Evolutionary conservation across 2,329 filamentous ascomycete species (phyloP).

Genomic region (Arachnomyces sp.): DNA sequence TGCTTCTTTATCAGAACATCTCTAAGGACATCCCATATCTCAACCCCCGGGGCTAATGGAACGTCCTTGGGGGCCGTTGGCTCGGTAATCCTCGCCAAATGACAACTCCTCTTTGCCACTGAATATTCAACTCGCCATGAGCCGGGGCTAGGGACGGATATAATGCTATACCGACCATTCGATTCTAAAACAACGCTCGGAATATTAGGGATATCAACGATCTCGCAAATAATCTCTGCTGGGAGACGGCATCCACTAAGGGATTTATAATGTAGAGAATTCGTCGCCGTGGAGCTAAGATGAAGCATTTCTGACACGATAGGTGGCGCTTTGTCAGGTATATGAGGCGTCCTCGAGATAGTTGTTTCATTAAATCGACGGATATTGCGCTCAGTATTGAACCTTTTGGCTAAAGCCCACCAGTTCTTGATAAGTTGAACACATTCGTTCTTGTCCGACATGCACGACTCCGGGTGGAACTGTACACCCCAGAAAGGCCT

Average conservation of each 20-base stretch:
- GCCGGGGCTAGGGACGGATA: conserved; percentile 27
- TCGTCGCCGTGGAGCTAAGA: conserved; percentile 25
- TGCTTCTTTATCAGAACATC: conserved; percentile 34
- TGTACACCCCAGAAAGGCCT: conserved; percentile 82
- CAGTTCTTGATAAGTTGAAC: conserved; percentile 62
- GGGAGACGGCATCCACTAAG: conserved; percentile 17
- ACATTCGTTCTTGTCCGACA: conserved; percentile 52
- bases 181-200: conserved; percentile 36
- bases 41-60: conserved; percentile 3
- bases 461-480: conserved; percentile 88
- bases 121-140: conserved; percentile 32
- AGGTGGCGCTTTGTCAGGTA: conserved; percentile 33
- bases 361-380: conserved; percentile 9
- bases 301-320: conserved; percentile 11
- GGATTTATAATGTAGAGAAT: conserved; percentile 18
- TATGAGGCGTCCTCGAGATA: conserved; percentile 8
- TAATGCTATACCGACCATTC: conserved; percentile 27
- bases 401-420: conserved; percentile 58
- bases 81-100: conserved; percentile 16
- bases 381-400: conserved; percentile 42
- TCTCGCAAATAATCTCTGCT: conserved; percentile 27
- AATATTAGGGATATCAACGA: conserved; percentile 23
- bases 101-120: conserved; percentile 16
- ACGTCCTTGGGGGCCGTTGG: not conserved
- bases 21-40: conserved; percentile 28